A percentile compares a stretch with the other conserved stretches of the same genome.
These are phyloP conservation scores for Cardamine chenopodiifolia DNA, from an alignment of 345 rosid species.

Conservation along the genomic window DNA sequence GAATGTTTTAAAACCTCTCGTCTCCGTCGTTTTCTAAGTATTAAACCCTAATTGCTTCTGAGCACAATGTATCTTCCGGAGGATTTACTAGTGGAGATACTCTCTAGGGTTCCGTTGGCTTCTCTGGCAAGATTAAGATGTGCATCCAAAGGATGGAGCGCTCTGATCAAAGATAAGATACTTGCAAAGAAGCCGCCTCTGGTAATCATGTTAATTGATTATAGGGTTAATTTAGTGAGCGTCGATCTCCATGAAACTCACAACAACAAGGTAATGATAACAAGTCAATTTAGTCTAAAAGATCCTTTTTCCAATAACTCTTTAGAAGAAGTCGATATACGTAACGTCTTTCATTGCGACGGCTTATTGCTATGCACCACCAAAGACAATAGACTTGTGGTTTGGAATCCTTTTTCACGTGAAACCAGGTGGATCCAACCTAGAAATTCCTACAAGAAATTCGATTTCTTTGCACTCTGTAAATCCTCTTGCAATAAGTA, in stretches of 20 bases:
- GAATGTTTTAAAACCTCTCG: too few relatives aligned
- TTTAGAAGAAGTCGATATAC: background rate
- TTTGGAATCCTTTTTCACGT: background rate
- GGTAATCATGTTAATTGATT: background rate
- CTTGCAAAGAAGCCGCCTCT: background rate
- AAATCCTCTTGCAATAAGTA: background rate
- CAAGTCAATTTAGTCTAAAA: background rate
- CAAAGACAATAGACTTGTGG: background rate
- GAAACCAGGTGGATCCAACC: background rate
- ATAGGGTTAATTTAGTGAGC: background rate
- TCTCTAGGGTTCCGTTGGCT: background rate
- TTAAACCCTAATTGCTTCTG: background rate
- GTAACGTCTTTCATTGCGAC: background rate
- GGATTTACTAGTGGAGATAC: background rate
- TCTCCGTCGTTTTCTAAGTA: background rate
- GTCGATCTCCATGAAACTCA: background rate
- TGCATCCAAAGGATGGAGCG: background rate
- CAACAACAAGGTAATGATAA: background rate
- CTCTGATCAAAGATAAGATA: background rate
- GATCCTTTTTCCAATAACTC: background rate
- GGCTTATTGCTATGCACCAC: background rate
- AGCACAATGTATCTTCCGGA: background rate
- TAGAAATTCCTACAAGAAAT: background rate
- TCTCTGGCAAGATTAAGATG: background rate
- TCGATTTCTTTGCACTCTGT: background rate